Evolutionary conservation across 2,329 filamentous ascomycete species (phyloP).

Genomic region (Aspergillus cejpii): DNA sequence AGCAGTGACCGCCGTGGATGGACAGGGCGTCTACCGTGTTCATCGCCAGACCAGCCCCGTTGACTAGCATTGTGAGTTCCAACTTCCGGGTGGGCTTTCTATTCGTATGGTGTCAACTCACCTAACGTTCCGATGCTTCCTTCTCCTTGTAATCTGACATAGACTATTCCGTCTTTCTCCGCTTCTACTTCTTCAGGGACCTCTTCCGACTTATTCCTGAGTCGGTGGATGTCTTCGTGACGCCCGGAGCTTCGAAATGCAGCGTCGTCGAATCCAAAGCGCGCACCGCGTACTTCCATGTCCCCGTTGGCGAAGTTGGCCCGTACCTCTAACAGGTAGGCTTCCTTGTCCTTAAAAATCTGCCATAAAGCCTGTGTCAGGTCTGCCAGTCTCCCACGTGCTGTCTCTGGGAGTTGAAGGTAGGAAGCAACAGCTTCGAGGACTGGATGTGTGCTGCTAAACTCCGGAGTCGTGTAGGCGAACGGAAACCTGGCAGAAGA

Average conservation of each 20-base stretch:
- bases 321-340: constrained; percentile 52
- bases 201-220: constrained; percentile 49
- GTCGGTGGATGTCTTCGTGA: constrained; percentile 53
- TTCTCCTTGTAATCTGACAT: constrained; percentile 53
- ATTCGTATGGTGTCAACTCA: constrained; percentile 18
- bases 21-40: constrained; percentile 78
- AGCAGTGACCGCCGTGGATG: constrained; percentile 59
- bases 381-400: constrained; percentile 41
- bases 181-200: constrained; percentile 55
- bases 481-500: constrained; percentile 55
- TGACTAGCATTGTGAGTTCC: constrained; percentile 48
- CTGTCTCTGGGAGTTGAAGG: constrained; percentile 47
- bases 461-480: constrained; percentile 48
- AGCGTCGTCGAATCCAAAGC: constrained; percentile 64
- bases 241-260: constrained; percentile 58
- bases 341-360: constrained; percentile 60
- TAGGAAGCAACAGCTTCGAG: constrained; percentile 42
- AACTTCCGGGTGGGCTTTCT: neutral
- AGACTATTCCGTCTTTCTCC: constrained; percentile 68
- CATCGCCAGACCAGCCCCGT: constrained; percentile 85
- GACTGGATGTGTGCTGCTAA: constrained; percentile 38
- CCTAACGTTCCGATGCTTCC: constrained; percentile 67
- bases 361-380: constrained; percentile 51
- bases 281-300: constrained; percentile 49
- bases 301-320: constrained; percentile 41